A percentile compares a stretch with the other conserved stretches of the same genome.
These are phyloP conservation scores for Leucosporidium scottii DNA, from an alignment of 768 basidiomycete genomes.

Conservation along the genomic window DNA sequence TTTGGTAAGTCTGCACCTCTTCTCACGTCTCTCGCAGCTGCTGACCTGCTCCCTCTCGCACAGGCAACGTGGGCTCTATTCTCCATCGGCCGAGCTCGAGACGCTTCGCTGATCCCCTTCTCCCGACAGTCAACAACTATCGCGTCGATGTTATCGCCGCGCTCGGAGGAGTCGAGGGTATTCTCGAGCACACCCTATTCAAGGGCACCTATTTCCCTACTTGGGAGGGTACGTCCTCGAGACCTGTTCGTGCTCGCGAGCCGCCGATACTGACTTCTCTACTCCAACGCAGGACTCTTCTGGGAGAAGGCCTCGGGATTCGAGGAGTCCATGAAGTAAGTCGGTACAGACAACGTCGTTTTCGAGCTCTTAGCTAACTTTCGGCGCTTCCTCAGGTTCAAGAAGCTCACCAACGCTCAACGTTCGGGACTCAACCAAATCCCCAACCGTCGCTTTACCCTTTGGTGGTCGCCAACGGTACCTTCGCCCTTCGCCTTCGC, in stretches of 20 bases:
- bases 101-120: constrained; percentile 59
- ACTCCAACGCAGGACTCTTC: too few relatives aligned
- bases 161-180: constrained; percentile 89
- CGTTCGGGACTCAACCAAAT: constrained; percentile 96
- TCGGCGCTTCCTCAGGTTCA: constrained; percentile 40
- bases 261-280: neutral
- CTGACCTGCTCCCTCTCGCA: constrained; percentile 68
- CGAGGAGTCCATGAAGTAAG: constrained; percentile 54
- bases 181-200: constrained; percentile 93
- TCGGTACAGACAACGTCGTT: neutral
- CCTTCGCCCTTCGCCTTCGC: constrained; percentile 50
- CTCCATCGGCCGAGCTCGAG: too few relatives aligned
- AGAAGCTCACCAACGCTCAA: constrained; percentile 96
- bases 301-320: constrained; percentile 71
- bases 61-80: constrained; percentile 54
- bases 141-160: constrained; percentile 99
- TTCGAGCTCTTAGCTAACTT: neutral
- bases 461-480: constrained; percentile 55
- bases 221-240: constrained; percentile 98
- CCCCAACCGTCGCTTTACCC: constrained; percentile 92
- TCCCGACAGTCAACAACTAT: constrained; percentile 69
- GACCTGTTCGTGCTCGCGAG: constrained; percentile 42
- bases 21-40: constrained; percentile 50
- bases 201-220: constrained; percentile 52
- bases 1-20: constrained; percentile 13